These are phyloP conservation scores for Kodamaea sp. DNA, from an alignment of 1,139 yeast genomes.

Conservation along the genomic window DNA sequence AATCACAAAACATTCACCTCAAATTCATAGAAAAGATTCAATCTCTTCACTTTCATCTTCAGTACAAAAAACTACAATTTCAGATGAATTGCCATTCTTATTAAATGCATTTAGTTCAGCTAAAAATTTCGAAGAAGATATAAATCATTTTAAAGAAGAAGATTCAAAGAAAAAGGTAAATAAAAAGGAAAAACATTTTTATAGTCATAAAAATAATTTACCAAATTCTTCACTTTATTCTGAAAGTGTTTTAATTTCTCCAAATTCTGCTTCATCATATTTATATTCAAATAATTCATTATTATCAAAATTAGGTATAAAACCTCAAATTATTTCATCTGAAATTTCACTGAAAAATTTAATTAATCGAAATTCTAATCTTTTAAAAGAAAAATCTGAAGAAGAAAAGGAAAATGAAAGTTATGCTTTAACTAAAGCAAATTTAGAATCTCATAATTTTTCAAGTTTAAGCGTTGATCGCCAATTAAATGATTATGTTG, in stretches of 20 bases:
- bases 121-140: conserved; percentile 47
- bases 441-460: conserved; percentile 30
- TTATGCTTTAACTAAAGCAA: conserved; percentile 31
- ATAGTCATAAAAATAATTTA: conserved; percentile 24
- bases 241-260: conserved; percentile 28
- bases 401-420: conserved; percentile 11
- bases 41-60: conserved; percentile 29
- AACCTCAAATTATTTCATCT: conserved; percentile 41
- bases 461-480: conserved; percentile 15
- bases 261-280: conserved; percentile 27
- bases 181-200: conserved; percentile 18
- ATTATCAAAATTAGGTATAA: conserved; percentile 39
- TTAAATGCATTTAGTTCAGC: conserved; percentile 58
- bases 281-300: conserved; percentile 35
- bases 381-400: conserved; percentile 1
- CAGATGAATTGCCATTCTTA: conserved; percentile 55
- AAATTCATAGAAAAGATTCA: conserved; percentile 23
- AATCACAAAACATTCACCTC: conserved; percentile 26
- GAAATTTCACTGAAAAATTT: conserved; percentile 17
- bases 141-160: conserved; percentile 34
- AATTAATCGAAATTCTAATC: background rate
- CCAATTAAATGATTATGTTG: conserved; percentile 27
- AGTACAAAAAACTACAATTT: conserved; percentile 42
- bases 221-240: conserved; percentile 36
- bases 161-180: conserved; percentile 12